These are phyloP conservation scores for Pestalotiopsis sp. DNA, from an alignment of 2,329 filamentous ascomycete genomes.

Conservation along the genomic window DNA sequence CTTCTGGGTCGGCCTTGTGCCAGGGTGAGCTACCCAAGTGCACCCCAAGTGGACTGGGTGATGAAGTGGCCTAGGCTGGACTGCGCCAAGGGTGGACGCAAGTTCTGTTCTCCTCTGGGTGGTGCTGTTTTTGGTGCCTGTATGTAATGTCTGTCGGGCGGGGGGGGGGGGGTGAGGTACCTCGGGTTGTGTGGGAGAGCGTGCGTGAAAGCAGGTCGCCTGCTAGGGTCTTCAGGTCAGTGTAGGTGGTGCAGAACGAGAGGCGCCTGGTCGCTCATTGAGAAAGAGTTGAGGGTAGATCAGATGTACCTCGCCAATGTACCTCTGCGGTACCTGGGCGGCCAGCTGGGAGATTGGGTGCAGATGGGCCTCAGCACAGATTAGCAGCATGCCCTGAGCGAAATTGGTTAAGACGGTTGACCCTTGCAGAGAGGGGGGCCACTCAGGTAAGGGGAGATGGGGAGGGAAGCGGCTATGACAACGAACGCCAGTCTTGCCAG, in stretches of 20 bases:
- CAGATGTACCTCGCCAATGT: constrained; percentile 19
- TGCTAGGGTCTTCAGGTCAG: neutral
- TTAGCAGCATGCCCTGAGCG: constrained; percentile 25
- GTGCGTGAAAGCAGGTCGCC: neutral
- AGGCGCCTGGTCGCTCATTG: neutral
- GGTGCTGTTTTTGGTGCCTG: neutral
- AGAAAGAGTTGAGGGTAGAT: neutral
- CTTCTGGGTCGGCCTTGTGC: neutral
- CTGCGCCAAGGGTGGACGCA: neutral
- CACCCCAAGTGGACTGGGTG: neutral
- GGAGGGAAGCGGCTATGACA: neutral
- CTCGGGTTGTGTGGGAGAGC: neutral
- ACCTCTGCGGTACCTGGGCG: constrained; percentile 30
- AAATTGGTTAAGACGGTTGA: constrained; percentile 24
- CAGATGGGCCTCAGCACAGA: constrained; percentile 18
- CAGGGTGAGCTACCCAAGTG: neutral
- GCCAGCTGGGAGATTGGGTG: constrained; percentile 28
- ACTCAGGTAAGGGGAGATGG: neutral
- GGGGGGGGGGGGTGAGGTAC: constrained; percentile 26
- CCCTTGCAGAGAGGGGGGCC: neutral
- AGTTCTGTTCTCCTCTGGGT: neutral
- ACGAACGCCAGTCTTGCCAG: neutral
- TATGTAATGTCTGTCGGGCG: constrained; percentile 16
- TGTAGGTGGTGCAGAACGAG: neutral
- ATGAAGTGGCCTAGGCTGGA: neutral